Percentiles rank a stretch among this genome's conserved stretches.
These are phyloP conservation scores for Aspergillus sp. DNA, from an alignment of 2,329 filamentous ascomycete genomes.

Conservation along the genomic window DNA sequence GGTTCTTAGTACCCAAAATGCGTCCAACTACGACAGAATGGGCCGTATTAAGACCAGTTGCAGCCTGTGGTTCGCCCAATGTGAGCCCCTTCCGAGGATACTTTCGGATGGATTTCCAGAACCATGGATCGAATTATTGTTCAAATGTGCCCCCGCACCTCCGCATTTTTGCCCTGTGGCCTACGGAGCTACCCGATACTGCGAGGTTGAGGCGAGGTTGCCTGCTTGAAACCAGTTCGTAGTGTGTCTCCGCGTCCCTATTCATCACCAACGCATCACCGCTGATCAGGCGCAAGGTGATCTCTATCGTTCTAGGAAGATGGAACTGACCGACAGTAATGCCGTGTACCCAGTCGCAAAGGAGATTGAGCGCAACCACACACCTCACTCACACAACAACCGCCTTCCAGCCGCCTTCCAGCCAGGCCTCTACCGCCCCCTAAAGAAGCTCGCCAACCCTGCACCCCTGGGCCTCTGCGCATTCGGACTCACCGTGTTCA, in stretches of 20 bases:
- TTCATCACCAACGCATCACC: not conserved
- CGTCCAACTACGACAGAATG: not conserved
- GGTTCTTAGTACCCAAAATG: not conserved
- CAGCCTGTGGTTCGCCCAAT: not conserved
- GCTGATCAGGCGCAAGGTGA: not conserved
- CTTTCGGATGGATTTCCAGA: not conserved
- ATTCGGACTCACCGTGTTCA: slow-evolving; percentile 78
- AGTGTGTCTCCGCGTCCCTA: not conserved
- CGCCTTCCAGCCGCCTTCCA: slow-evolving; percentile 66
- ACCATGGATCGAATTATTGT: not conserved
- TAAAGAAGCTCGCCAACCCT: slow-evolving; percentile 73
- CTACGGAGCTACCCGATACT: not conserved
- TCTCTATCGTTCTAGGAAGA: not conserved
- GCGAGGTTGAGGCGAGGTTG: not conserved
- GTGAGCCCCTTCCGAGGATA: not conserved
- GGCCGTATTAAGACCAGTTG: not conserved
- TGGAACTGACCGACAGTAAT: not conserved
- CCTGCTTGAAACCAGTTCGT: too few species aligned
- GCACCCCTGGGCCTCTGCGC: slow-evolving; percentile 72
- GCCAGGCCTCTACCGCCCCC: slow-evolving; percentile 64
- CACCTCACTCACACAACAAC: slow-evolving; percentile 51
- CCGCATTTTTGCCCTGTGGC: not conserved
- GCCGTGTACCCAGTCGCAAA: not conserved
- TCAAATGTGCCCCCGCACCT: not conserved
- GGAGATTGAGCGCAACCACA: slow-evolving; percentile 22